Base-by-base conservation (phyloP, 176 grass and related monocot species). In the Carex pumila region DNA sequence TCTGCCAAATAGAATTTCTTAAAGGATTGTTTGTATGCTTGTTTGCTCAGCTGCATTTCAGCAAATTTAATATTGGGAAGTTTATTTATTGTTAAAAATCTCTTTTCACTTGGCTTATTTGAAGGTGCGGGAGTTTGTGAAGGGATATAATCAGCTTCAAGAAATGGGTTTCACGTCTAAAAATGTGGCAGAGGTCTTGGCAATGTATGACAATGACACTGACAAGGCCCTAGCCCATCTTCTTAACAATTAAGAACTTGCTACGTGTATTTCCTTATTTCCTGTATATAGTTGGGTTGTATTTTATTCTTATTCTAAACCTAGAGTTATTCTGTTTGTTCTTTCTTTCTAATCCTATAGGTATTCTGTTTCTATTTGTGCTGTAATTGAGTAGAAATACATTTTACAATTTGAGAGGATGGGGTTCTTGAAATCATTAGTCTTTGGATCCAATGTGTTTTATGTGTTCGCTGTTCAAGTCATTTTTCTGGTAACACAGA, bases 61-160 rank as follows among this genome's bases (percentile, higher is more conserved):
- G 30, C 39, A 55, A 77, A 50, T 54, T 32, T 7, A 7, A 66
- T 54, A 31, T 55, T 30, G 68, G 41, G 22, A 69, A 68, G 31
- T 52, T 68, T 68, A 83, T 54, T 82, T 81, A 21, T 45, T 65
- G 31, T 65, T 25, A 50, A 45, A 65, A 45, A 2, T 45, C 8
- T 63, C 32, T 49, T 47, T 60, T 54, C 6, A 32, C 73, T 77
- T 78, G 73, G 30, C 57, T 78, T 84, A 25, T 88, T 21, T 37
- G 7, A 88, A 98, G 96, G 96, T 99, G 65, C 88, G 92, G n/a
- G 96, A 99, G 84, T 98, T 98, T 78, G 96, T 98, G 88, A 98
- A 98, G 83, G 92, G 93, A 18, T 98, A 93, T 77, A 95, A 92
- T 43, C 64, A 84, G 83, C 88, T 98, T 87, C 93, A 90, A 37